phyloP scores from a whole-genome alignment of 306 rosid genomes.

The Pyrus communis region DNA sequence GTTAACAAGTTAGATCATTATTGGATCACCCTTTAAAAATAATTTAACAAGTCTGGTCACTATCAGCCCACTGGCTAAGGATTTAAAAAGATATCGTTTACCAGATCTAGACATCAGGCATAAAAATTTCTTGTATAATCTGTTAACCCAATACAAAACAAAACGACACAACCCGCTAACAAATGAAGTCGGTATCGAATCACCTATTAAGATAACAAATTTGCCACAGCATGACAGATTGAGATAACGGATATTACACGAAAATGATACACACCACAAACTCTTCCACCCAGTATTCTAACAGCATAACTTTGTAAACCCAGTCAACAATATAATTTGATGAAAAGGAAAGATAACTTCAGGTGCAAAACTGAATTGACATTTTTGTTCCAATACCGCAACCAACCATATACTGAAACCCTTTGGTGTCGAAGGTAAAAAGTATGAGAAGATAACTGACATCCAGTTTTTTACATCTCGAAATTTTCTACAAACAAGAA shows the following conservation, averaged over 20 bases:
- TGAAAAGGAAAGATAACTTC: neutral
- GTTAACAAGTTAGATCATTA: too few species aligned
- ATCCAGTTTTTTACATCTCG: neutral
- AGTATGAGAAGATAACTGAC: neutral
- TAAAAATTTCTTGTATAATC: accelerated
- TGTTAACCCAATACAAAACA: accelerated
- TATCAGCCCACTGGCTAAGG: too few species aligned
- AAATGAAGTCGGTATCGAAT: accelerated
- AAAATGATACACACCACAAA: too few species aligned
- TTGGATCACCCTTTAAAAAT: too few species aligned
- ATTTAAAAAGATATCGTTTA: too few species aligned
- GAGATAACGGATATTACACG: accelerated
- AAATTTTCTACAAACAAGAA: neutral
- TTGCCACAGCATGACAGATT: too few species aligned
- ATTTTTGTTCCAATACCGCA: neutral
- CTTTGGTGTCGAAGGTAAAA: neutral
- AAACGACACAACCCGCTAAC: accelerated
- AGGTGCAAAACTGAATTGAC: neutral
- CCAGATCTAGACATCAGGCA: accelerated
- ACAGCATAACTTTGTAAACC: neutral
- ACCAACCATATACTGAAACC: neutral
- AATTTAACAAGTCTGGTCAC: too few species aligned
- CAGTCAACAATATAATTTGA: neutral
- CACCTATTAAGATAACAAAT: too few species aligned
- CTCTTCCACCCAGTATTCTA: too few species aligned